Conservation (phyloP, 371 early-diverging fungal genomes). For the Rhizopus microsporus region DNA sequence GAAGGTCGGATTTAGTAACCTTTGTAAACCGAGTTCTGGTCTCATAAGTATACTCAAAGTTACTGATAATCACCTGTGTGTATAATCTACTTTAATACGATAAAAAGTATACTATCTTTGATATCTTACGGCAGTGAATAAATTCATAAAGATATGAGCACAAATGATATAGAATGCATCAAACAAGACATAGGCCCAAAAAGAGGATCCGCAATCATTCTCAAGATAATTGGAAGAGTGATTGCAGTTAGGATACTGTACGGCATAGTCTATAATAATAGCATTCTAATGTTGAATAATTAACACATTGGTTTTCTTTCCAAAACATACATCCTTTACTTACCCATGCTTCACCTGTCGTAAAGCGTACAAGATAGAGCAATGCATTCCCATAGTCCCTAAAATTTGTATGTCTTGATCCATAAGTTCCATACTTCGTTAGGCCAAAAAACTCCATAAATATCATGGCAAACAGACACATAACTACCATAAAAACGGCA, state of each 20-base stretch:
- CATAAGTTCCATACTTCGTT: slow-evolving; percentile 55
- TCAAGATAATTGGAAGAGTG: slow-evolving; percentile 46
- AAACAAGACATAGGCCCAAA: slow-evolving; percentile 59
- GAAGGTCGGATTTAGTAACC: slow-evolving; percentile 54
- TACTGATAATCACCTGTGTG: slow-evolving; percentile 55
- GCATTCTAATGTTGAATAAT: slow-evolving; percentile 31
- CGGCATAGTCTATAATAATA: slow-evolving; percentile 57
- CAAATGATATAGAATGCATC: slow-evolving; percentile 58
- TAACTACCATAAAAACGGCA: slow-evolving; percentile 58
- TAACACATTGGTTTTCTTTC: background rate
- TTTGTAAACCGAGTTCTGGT: slow-evolving; percentile 56
- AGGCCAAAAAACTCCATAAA: slow-evolving; percentile 65
- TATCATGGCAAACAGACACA: slow-evolving; percentile 60
- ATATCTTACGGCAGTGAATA: slow-evolving; percentile 61
- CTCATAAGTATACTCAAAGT: slow-evolving; percentile 63
- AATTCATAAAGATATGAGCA: slow-evolving; percentile 61
- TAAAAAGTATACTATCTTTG: background rate
- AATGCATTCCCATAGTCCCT: slow-evolving; percentile 59
- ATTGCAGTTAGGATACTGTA: slow-evolving; percentile 52
- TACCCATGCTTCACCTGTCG: slow-evolving; percentile 65
- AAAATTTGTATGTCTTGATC: slow-evolving; percentile 48
- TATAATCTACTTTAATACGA: background rate
- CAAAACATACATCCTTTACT: background rate
- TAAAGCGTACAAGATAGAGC: slow-evolving; percentile 55
- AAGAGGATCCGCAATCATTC: slow-evolving; percentile 54